Evolutionary conservation across 2,329 filamentous ascomycete species (phyloP), one percentile per base, ranked within the genome.

Genomic region (Aureobasidium sp.): DNA sequence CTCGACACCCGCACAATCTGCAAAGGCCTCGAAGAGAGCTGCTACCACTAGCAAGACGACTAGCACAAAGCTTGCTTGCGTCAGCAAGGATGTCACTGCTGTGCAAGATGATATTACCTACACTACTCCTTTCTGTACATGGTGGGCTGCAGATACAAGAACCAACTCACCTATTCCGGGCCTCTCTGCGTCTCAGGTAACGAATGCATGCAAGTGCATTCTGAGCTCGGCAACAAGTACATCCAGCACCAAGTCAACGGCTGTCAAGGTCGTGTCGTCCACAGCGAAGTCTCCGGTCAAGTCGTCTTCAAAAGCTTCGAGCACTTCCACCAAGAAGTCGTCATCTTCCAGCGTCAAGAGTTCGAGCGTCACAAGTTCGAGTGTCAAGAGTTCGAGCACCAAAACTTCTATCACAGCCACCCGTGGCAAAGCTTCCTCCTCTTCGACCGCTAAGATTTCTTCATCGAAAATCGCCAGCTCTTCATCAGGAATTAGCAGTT

Each of bases 91-190:
- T 9, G 34, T 59, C 15, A 31, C 56, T 39, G 34, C 56, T 25
- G 56, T 59, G 4, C 8, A 59, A 22, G 34, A 59, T 29, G 56
- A 59, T 34, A 48, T 59, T 15, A 59, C 56, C 14, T 27, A 59
- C 34, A 17, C 42, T 15, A 49, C 9, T n/a, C 56, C 56, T 29
- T 59, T 59, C 56, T 59, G 56, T 6, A 59, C 41, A 3, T 59
- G 56, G 56, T 59, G 56, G 56, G 56, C 42, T 22, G 22, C 34
- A 39, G 56, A 37, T 25, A 17, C 56, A 12, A 39, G 56, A 22
- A 48, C 44, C 44, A 59, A 59, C 20, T 48, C 56, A n/a, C 56
- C 56, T 12, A 29, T 59, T 8, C 44, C 56, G 11, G 56, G 44
- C 27, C 31, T 59, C 17, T 48, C 56, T 39, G 42, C 56, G 3